Conservation (phyloP, 371 early-diverging fungal genomes). For the Choanephora cucurbitarum region DNA sequence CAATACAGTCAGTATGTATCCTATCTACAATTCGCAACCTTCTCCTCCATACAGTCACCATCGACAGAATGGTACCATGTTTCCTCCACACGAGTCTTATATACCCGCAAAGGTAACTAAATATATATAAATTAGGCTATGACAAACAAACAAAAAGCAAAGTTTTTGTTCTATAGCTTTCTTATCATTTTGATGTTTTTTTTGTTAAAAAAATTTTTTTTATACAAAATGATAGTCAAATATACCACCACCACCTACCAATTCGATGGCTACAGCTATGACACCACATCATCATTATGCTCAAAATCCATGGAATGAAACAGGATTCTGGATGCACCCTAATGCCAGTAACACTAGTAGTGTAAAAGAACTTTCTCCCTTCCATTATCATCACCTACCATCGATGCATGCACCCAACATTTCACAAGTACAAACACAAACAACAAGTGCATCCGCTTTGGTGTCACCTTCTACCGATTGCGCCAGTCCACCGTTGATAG, state of each 20-base stretch:
- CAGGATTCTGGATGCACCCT: conserved; percentile 20
- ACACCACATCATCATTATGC: background rate
- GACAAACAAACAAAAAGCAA: background rate
- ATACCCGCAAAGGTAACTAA: conserved; percentile 12
- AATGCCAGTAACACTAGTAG: background rate
- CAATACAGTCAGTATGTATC: background rate
- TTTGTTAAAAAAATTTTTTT: background rate
- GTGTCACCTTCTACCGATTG: conserved; percentile 15
- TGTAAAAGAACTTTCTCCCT: conserved; percentile 2
- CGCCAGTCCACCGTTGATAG: conserved; percentile 6
- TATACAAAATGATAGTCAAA: background rate
- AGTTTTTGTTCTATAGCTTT: too few species aligned
- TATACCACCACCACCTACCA: background rate
- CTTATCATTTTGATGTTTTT: too few species aligned
- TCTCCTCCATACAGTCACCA: conserved; percentile 11
- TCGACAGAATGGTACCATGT: background rate
- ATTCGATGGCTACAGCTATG: too few species aligned
- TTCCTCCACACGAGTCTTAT: conserved; percentile 1
- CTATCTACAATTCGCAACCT: background rate
- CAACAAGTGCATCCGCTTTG: conserved; percentile 11
- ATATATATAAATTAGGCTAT: conserved; percentile 7
- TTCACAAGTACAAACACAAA: conserved; percentile 8
- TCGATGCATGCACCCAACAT: conserved; percentile 13
- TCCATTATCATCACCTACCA: conserved; percentile 8
- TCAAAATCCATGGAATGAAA: conserved; percentile 25